Evolutionary conservation across 495 filamentous ascomycete genomes (phyloP), one percentile per base, ranked within the genome.

Genomic region (Hyaloscypha bicolor): DNA sequence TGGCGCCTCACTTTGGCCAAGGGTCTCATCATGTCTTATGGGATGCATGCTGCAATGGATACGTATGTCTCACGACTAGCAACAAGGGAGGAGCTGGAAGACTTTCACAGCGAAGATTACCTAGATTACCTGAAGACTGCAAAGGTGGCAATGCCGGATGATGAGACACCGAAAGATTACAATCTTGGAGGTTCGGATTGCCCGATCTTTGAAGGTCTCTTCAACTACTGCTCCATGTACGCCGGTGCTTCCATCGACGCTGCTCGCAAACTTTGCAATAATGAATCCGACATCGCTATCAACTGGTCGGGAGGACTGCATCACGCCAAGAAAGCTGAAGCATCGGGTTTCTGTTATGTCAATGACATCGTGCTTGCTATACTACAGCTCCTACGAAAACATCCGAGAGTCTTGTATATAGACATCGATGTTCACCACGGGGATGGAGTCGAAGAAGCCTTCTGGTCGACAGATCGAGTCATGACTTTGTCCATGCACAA

Each of bases 291-390:
- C 74, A 98, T 99, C 72, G 95, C 95, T 12, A 94, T 98, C 80
- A 97, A 97, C 77, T 99, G 95, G 95, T 94, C 93, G n/a, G 95
- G 95, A 22, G 95, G 95, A 4, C 82, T 99, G n/a, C 95, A 99
- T 75, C 95, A 99, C 77, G 95, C 95, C 31, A 97, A 97, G 75
- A 97, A 96, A 73, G 87, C 89, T 74, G 92, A 96, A 77, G 95
- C 96, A 21, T 91, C 88, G 59, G 95, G 95, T 6, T 99, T 99
- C 79, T 99, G 95, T 80, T 99, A 99, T 79, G 89, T 97, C 73
- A 99, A 99, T 76, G 95, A 99, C 77, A 98, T 99, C 75, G 96
- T 98, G 48, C 88, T 99, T 32, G 93, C 92, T 55, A 94, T 97
- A 70, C 87, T 97, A 35, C 92, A 97, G 74, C 84, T 99, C 8